phyloP scores from a whole-genome alignment of 139 green algal species.

The Edaphochlamys debaryana region DNA sequence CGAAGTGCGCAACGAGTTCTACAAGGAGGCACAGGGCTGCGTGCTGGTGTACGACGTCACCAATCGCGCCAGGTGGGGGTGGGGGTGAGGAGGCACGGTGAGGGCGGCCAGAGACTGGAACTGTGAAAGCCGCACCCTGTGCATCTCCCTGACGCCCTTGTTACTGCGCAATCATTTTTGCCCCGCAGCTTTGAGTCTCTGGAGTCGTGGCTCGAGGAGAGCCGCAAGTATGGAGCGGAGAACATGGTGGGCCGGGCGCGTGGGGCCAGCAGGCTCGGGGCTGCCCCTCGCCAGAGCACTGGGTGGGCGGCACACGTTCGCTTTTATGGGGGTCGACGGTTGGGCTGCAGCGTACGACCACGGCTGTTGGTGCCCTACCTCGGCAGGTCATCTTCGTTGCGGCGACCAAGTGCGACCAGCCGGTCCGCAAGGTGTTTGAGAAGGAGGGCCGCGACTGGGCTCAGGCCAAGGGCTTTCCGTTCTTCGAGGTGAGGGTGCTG shows the following conservation, averaged over 20 bases:
- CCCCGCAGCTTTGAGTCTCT: conserved; percentile 72
- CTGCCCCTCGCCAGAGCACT: no score
- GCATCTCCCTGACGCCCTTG: no score
- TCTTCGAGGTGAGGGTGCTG: conserved; percentile 57
- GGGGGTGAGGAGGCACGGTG: no score
- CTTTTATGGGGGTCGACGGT: no score
- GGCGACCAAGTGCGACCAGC: conserved; percentile 64
- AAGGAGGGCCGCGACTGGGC: conserved; percentile 71
- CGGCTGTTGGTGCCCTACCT: no score
- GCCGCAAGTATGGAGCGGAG: conserved; percentile 45
- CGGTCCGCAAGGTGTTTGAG: conserved; percentile 63
- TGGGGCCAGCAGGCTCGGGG: no score
- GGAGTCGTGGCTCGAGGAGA: conserved; percentile 63
- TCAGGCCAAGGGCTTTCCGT: conserved; percentile 53
- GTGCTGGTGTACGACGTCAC: conserved; percentile 64
- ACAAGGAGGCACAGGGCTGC: conserved; percentile 68
- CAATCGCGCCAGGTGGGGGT: conserved; percentile 54
- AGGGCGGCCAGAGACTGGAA: no score
- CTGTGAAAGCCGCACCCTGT: no score
- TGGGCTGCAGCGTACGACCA: no score
- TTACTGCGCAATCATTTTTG: no score
- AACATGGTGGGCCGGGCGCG: conserved; percentile 57
- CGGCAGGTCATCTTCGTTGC: conserved; percentile 62
- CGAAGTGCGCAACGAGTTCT: conserved; percentile 78
- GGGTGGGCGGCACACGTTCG: no score